A percentile compares a stretch with the other conserved stretches of the same genome.
phyloP scores from a whole-genome alignment of 306 rosid genomes.

The Pterocarpus santalinus region DNA sequence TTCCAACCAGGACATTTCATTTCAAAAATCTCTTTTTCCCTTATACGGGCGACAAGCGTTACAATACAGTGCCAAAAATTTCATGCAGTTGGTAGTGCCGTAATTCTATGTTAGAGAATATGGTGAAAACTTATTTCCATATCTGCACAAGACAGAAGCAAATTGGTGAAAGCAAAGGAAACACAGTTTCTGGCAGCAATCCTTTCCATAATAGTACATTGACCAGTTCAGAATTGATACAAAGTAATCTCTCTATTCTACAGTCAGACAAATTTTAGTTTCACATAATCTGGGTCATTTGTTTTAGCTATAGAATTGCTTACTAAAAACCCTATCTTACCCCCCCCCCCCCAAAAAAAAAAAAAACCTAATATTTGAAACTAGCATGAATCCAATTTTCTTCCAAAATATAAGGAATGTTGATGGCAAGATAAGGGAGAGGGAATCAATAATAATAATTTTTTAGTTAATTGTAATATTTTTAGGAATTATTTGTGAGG shows the following conservation, averaged over 20 bases:
- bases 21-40: neutral
- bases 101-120: constrained; percentile 1
- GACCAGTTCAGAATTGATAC: neutral
- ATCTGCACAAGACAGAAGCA: constrained; percentile 3
- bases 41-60: neutral
- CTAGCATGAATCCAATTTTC: neutral
- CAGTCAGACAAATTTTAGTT: neutral
- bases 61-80: neutral
- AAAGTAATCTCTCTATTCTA: neutral
- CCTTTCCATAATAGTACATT: neutral
- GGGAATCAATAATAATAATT: neutral
- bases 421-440: neutral
- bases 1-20: neutral
- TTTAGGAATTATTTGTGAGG: neutral
- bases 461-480: neutral
- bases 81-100: neutral
- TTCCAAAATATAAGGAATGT: constrained; percentile 25
- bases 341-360: too few relatives aligned
- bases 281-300: constrained; percentile 9
- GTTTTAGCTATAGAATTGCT: neutral
- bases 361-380: neutral
- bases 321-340: neutral
- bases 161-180: constrained; percentile 26
- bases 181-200: neutral
- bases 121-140: neutral